Base-by-base conservation (phyloP, 768 basidiomycete species). In the Russula vinacea region DNA sequence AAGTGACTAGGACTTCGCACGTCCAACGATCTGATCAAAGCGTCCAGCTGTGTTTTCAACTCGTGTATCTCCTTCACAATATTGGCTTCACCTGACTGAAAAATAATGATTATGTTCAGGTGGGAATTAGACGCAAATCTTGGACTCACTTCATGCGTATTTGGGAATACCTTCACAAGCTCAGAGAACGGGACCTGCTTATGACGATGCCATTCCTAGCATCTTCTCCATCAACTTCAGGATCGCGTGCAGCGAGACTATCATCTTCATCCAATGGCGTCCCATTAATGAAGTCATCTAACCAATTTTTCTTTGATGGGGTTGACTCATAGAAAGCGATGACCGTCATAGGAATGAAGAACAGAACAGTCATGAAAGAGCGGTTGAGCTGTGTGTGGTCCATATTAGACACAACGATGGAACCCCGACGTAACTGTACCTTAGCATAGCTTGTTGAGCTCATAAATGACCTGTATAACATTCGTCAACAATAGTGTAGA, bases 281-380 rank as follows among this genome's bases (percentile, higher is more conserved):
- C 17, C 66, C 78, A 17, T 75, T 72, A 64, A 92, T 80, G 88
- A 92, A 90, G 61, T 79, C 81, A 42, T 82, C 80, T 72, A 90
- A 75, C 88, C 89, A 92, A 10, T 73, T 75, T 66, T 83, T 83
- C 32, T 74, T 71, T 16, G 74, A 72, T 64, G 81, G 76, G 54
- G 80, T 72, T 1, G 90, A 81, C 76, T 97, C 95, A 70, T 79
- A 89, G 39, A 94, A 70, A 0, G 92, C 89, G 66, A 97, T 89
- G 17, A 80, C 56, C 4, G 80, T 76, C 35, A 97, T 78, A 3
- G 94, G 93, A 58, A 94, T 64, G 75, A 87, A 89, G 79, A 98
- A 96, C n/a, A 96, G 64, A 49, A 80, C 68, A 26, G 77, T 75
- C 94, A 98, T 96, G 59, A 92, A 80, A 68, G 78, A 71, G 58